Conservation (phyloP, 2,329 filamentous ascomycete genomes). For the Oidium heveae region DNA sequence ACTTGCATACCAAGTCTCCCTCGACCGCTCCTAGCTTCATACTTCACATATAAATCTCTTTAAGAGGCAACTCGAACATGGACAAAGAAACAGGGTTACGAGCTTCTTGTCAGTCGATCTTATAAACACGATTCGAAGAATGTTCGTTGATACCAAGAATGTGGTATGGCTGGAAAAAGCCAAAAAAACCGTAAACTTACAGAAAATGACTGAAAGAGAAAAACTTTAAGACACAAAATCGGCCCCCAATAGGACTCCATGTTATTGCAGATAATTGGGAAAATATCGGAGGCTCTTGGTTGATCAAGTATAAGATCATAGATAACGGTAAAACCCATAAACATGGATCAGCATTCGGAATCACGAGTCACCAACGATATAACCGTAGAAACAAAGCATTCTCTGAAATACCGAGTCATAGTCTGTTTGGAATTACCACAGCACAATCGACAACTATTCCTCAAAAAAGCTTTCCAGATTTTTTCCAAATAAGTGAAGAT, state of each 20-base stretch:
- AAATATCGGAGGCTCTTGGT: neutral
- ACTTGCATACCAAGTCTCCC: neutral
- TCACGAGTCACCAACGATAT: too few relatives aligned
- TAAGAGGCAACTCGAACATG: neutral
- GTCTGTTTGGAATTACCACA: too few relatives aligned
- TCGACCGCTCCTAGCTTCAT: constrained; percentile 19
- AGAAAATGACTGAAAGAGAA: neutral
- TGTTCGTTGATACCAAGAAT: neutral
- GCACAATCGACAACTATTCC: too few relatives aligned
- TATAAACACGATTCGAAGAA: neutral
- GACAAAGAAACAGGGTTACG: neutral
- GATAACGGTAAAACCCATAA: too few relatives aligned
- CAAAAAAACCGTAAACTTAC: neutral
- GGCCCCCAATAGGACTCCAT: too few relatives aligned
- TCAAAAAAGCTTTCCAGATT: too few relatives aligned
- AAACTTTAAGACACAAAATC: neutral
- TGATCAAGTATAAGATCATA: neutral
- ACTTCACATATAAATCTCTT: neutral
- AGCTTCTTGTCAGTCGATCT: neutral
- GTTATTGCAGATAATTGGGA: neutral
- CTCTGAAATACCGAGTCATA: too few relatives aligned
- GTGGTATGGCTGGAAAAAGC: neutral
- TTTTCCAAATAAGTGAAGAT: too few relatives aligned
- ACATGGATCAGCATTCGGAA: too few relatives aligned
- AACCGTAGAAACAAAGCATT: too few relatives aligned